Evolutionary conservation across 805 yeast genomes (phyloP).

Genomic region (Candida rishiriensis): DNA sequence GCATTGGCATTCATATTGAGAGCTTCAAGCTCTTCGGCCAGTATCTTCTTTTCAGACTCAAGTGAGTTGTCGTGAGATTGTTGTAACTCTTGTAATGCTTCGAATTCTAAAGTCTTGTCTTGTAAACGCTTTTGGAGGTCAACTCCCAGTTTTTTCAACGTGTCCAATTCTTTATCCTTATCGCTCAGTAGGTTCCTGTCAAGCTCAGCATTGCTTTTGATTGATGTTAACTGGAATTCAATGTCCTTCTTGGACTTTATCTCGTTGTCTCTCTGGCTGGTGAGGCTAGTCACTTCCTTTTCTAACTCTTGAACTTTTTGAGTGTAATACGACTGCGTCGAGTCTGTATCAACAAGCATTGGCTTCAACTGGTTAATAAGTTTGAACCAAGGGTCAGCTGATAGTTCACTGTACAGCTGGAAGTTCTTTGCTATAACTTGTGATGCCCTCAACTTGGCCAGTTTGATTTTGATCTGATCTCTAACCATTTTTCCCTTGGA

Average conservation of each 20-base stretch:
- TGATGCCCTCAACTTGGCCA: constrained; percentile 67
- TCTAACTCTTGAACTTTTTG: constrained; percentile 53
- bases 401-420: constrained; percentile 42
- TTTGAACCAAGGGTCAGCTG: constrained; percentile 73
- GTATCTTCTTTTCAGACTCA: constrained; percentile 12
- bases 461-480: constrained; percentile 36
- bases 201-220: constrained; percentile 25
- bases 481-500: constrained; percentile 65
- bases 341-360: constrained; percentile 38
- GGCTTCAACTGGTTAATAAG: constrained; percentile 73
- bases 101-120: constrained; percentile 4
- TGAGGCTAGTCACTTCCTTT: constrained; percentile 51
- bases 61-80: constrained; percentile 1
- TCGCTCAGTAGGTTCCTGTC: constrained; percentile 28
- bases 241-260: constrained; percentile 42
- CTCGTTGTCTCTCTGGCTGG: constrained; percentile 26
- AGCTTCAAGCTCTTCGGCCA: constrained; percentile 15
- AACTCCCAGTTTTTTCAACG: constrained; percentile 3
- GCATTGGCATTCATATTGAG: constrained; percentile 15
- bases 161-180: constrained; percentile 24
- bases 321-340: constrained; percentile 43
- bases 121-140: constrained; percentile 11
- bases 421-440: constrained; percentile 63
- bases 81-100: constrained; percentile 7
- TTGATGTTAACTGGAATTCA: constrained; percentile 30